Evolutionary conservation across 208 protist genomes (phyloP).

Genomic region (Acanthamoeba divionensis): DNA sequence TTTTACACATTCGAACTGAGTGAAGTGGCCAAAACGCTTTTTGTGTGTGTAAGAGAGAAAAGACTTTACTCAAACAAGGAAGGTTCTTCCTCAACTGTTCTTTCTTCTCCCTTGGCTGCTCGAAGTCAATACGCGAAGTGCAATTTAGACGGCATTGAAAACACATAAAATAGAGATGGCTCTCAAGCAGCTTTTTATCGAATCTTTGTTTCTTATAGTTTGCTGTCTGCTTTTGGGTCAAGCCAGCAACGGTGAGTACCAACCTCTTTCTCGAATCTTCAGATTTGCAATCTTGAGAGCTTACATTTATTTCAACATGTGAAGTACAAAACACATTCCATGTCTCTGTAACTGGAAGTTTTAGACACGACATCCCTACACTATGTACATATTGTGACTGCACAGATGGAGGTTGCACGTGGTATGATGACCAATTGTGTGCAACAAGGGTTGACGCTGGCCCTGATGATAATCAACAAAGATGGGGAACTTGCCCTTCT

Average conservation of each 20-base stretch:
- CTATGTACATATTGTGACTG: neutral
- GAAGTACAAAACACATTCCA: conserved; percentile 19
- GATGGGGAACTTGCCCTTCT: neutral
- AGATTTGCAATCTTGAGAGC: too few relatives aligned
- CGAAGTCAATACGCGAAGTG: neutral
- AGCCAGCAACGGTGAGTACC: too few relatives aligned
- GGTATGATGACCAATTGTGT: neutral
- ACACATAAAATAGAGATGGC: neutral
- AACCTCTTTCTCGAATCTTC: too few relatives aligned
- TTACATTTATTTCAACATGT: too few relatives aligned
- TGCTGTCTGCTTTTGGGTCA: neutral
- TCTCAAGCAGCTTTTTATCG: neutral
- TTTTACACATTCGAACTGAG: too few relatives aligned
- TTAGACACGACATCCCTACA: neutral
- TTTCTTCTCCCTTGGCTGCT: neutral
- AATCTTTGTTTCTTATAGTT: neutral
- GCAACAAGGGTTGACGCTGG: neutral
- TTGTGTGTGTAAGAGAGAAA: too few relatives aligned
- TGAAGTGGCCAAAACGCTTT: too few relatives aligned
- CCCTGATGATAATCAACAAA: neutral
- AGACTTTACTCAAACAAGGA: too few relatives aligned
- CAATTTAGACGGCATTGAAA: neutral
- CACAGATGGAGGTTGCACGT: neutral
- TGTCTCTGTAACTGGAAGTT: neutral
- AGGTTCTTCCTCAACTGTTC: too few relatives aligned